Conservation (phyloP, 768 basidiomycete genomes). For the Pisolithus sp. region DNA sequence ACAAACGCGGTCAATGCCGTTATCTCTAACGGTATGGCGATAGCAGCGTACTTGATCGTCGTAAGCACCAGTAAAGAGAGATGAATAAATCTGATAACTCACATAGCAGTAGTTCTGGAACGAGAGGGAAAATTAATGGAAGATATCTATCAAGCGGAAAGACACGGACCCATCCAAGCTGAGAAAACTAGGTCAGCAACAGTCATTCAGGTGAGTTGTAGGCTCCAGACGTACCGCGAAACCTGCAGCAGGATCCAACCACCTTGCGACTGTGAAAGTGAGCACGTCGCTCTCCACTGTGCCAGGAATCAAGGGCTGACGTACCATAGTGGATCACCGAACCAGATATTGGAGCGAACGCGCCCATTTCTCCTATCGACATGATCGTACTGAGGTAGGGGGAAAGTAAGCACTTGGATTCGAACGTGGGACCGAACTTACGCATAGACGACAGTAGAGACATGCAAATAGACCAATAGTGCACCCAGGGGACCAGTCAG, state of each 20-base stretch:
- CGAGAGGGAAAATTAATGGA: not conserved
- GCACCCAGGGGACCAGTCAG: constrained; percentile 23
- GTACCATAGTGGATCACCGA: constrained; percentile 23
- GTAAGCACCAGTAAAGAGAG: not conserved
- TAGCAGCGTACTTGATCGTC: constrained; percentile 16
- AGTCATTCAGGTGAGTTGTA: not conserved
- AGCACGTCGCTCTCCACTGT: not conserved
- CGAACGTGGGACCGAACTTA: constrained; percentile 5
- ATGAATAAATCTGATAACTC: not conserved
- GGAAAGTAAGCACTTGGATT: not conserved
- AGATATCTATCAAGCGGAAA: not conserved
- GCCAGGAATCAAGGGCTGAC: not conserved
- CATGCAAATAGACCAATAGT: constrained; percentile 23
- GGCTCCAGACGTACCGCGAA: constrained; percentile 19
- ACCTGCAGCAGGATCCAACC: constrained; percentile 27
- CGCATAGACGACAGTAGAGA: constrained; percentile 24
- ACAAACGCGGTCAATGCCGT: constrained; percentile 46
- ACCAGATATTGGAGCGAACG: constrained; percentile 23
- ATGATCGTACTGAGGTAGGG: constrained; percentile 20
- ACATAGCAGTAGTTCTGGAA: constrained; percentile 31
- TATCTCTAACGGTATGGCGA: constrained; percentile 44
- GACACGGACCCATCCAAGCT: constrained; percentile 22
- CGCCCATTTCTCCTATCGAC: constrained; percentile 26
- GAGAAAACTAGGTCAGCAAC: not conserved
- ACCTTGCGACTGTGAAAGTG: constrained; percentile 22